Percentiles rank a stretch among this genome's conserved stretches.
These are phyloP conservation scores for Pogostemon cablin DNA, from an alignment of 257 asterid species.

Conservation along the genomic window DNA sequence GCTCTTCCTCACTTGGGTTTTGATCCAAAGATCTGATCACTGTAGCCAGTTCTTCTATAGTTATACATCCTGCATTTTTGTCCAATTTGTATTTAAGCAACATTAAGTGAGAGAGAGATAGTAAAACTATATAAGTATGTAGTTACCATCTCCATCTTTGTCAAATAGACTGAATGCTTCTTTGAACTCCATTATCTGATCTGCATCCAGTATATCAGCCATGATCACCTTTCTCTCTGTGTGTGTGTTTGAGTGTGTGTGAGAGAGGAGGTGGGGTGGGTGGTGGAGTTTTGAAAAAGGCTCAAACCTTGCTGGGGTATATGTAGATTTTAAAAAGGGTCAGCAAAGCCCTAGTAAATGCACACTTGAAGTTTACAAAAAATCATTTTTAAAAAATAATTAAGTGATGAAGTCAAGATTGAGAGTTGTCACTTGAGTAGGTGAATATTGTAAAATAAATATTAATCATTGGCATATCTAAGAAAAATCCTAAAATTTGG, in stretches of 20 bases:
- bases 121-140: not conserved
- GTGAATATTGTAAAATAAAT: constrained; percentile 24
- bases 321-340: constrained; percentile 44
- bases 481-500: not conserved
- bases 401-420: constrained; percentile 22
- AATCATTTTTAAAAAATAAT: not conserved
- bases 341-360: constrained; percentile 33
- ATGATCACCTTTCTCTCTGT: constrained; percentile 1
- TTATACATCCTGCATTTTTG: constrained; percentile 46
- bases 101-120: not conserved
- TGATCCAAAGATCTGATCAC: constrained; percentile 49
- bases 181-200: constrained; percentile 41
- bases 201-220: constrained; percentile 41
- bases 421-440: constrained; percentile 28
- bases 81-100: not conserved
- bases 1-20: constrained; percentile 49
- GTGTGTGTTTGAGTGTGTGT: not conserved
- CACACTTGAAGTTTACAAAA: constrained; percentile 26
- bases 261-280: constrained; percentile 26
- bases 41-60: constrained; percentile 47
- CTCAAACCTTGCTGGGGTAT: constrained; percentile 54
- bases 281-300: constrained; percentile 37
- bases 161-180: constrained; percentile 53
- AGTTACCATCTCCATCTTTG: constrained; percentile 52
- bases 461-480: constrained; percentile 28